Evolutionary conservation across 1,139 yeast species (phyloP).

Genomic region (Kazachstania sp.): DNA sequence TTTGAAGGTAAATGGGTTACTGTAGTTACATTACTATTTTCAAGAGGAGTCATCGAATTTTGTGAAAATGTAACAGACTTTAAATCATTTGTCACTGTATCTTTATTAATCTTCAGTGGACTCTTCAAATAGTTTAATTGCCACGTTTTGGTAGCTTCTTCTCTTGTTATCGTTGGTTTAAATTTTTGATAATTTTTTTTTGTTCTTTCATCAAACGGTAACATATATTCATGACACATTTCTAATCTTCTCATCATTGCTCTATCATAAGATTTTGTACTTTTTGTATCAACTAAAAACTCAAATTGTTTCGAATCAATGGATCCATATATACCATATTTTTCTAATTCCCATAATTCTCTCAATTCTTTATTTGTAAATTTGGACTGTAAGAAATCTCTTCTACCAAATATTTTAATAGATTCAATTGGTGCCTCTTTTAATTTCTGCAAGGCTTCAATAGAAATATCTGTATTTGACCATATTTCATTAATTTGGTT

Average conservation of each 20-base stretch:
- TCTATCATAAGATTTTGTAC: slow-evolving; percentile 36
- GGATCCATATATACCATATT: slow-evolving; percentile 45
- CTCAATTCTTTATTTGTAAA: slow-evolving; percentile 89
- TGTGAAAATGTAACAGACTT: slow-evolving; percentile 21
- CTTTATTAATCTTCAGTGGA: slow-evolving; percentile 49
- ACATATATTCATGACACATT: slow-evolving; percentile 49
- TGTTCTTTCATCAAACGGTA: slow-evolving; percentile 24
- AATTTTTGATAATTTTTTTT: slow-evolving; percentile 25
- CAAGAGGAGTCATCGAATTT: slow-evolving; percentile 31
- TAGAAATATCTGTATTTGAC: slow-evolving; percentile 66
- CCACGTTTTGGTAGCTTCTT: slow-evolving; percentile 46
- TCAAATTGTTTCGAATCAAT: slow-evolving; percentile 44
- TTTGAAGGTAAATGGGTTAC: too few species aligned
- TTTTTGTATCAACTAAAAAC: slow-evolving; percentile 23
- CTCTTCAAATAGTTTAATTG: slow-evolving; percentile 57
- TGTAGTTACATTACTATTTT: background rate
- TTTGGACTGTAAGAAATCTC: slow-evolving; percentile 78
- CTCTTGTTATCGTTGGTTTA: slow-evolving; percentile 14
- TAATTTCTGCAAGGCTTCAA: slow-evolving; percentile 49
- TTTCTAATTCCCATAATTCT: slow-evolving; percentile 61
- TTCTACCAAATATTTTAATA: slow-evolving; percentile 72
- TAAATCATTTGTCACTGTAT: slow-evolving; percentile 22
- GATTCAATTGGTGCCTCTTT: slow-evolving; percentile 45
- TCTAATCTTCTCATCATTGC: slow-evolving; percentile 61
- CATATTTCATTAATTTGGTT: slow-evolving; percentile 45